These are phyloP conservation scores for Hypoxylon sp. DNA, from an alignment of 2,329 filamentous ascomycete genomes.

Conservation along the genomic window DNA sequence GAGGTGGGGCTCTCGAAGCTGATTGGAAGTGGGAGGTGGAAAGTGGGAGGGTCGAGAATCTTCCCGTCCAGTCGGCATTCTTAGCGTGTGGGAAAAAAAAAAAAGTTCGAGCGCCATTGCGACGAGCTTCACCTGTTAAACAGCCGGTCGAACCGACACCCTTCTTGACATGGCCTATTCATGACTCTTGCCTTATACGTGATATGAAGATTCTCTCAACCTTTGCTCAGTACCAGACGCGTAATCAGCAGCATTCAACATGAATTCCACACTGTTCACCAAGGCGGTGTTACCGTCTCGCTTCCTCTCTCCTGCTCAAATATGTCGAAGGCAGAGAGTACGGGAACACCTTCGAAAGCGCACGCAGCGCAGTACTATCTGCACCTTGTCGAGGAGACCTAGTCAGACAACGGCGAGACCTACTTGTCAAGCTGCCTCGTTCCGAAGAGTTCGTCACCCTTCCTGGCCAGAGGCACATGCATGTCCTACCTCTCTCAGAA, in stretches of 20 bases:
- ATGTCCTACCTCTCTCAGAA: background rate
- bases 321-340: conserved; percentile 51
- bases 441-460: conserved; percentile 35
- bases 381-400: conserved; percentile 36
- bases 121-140: conserved; percentile 22
- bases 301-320: conserved; percentile 54
- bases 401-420: conserved; percentile 20
- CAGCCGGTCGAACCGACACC: conserved; percentile 4
- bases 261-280: conserved; percentile 58
- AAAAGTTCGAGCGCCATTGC: conserved; percentile 45
- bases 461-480: background rate
- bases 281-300: conserved; percentile 58
- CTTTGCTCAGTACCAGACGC: conserved; percentile 3
- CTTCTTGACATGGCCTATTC: conserved; percentile 7
- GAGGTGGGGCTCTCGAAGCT: conserved; percentile 18
- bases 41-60: conserved; percentile 42
- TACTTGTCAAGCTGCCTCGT: conserved; percentile 13
- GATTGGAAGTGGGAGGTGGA: no score
- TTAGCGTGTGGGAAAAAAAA: conserved; percentile 39
- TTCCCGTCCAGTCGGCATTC: conserved; percentile 40
- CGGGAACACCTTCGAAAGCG: conserved; percentile 51
- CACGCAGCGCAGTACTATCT: conserved; percentile 37
- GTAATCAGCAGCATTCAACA: conserved; percentile 41
- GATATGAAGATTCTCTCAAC: conserved; percentile 19
- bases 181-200: conserved; percentile 2